These are phyloP conservation scores for Arachnopeziza araneosa DNA, from an alignment of 2,329 filamentous ascomycete species.

Conservation along the genomic window DNA sequence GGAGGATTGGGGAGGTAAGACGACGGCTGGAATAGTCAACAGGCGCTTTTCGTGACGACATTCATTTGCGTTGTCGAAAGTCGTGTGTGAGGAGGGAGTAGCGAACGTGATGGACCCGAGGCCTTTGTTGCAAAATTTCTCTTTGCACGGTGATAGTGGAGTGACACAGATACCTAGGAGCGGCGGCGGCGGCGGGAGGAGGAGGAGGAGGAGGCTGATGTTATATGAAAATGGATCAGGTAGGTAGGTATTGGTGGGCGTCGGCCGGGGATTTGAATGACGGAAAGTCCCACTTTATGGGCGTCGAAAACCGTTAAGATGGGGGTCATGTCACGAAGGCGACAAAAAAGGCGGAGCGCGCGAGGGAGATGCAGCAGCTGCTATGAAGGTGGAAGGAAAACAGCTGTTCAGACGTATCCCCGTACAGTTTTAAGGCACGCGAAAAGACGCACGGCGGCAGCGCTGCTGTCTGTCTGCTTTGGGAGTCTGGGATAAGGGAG, in stretches of 20 bases:
- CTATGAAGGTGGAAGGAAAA: constrained; percentile 7
- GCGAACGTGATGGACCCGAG: constrained; percentile 17
- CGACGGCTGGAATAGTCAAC: too few species aligned
- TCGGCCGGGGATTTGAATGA: constrained; percentile 11
- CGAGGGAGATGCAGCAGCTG: constrained; percentile 3
- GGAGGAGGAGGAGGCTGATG: constrained; percentile 22
- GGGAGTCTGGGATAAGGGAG: not conserved
- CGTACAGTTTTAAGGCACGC: not conserved
- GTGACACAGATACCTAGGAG: not conserved
- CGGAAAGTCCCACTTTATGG: constrained; percentile 19
- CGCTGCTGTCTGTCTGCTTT: too few species aligned
- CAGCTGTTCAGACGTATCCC: not conserved
- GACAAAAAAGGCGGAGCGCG: not conserved
- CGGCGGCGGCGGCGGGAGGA: too few species aligned
- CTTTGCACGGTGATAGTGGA: not conserved
- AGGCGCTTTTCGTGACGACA: not conserved
- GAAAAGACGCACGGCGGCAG: not conserved
- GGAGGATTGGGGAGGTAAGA: not conserved
- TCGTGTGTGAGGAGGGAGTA: constrained; percentile 8
- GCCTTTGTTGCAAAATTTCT: not conserved
- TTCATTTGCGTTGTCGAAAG: not conserved
- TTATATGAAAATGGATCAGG: constrained; percentile 20
- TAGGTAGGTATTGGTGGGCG: constrained; percentile 1
- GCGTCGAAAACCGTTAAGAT: constrained; percentile 13
- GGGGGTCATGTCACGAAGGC: constrained; percentile 7